Evolutionary conservation across 2,329 filamentous ascomycete genomes (phyloP), one percentile per base, ranked within the genome.

Genomic region (Aureobasidium lini): DNA sequence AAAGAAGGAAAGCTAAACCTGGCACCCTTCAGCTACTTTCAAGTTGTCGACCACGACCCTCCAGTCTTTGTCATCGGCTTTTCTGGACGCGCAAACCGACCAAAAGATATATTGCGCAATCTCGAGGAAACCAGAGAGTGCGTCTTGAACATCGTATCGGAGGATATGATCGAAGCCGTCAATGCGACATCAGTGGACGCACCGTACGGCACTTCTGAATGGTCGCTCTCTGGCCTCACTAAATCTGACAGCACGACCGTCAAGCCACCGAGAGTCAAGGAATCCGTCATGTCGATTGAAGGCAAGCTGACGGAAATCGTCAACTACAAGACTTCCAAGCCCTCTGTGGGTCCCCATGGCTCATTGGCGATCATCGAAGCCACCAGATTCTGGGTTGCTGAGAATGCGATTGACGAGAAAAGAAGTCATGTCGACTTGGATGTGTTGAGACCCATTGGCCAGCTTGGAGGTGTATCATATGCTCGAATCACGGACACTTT

Each of bases 251-350:
- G 82, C 57, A 75, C 79, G 49, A 79, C 82, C 8, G 89, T 94
- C 29, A 80, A 80, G 67, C 77, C 84, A 1, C 81, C 87, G 23
- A 78, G 91, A 16, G 89, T 95, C 3, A 78, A 81, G 66, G 91
- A 96, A 77, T 86, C 89, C 0, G 78, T 95, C 0, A 87, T 96
- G 63, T 82, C 83, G 50, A 80, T 94, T 52, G 91, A 96, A 76
- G 88, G 82, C 36, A 88, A 84, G 72, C 72, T 95, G 36, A 81
- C 90, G 60, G 83, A 83, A 57, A 75, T 76, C 74, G 72, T 83
- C 65, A 89, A 95, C 72, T 93, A 18, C 11, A 15, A 46, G 1
- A 29, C 40, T 2, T n/a, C 11, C 23, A 7, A 16, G 15, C 53
- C 40, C 11, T n/a, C 13, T 8, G 42, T 28, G 7, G 29, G 43